phyloP scores from a whole-genome alignment of 2,329 filamentous ascomycete genomes.

The Cylindrodendrum hubeiense region DNA sequence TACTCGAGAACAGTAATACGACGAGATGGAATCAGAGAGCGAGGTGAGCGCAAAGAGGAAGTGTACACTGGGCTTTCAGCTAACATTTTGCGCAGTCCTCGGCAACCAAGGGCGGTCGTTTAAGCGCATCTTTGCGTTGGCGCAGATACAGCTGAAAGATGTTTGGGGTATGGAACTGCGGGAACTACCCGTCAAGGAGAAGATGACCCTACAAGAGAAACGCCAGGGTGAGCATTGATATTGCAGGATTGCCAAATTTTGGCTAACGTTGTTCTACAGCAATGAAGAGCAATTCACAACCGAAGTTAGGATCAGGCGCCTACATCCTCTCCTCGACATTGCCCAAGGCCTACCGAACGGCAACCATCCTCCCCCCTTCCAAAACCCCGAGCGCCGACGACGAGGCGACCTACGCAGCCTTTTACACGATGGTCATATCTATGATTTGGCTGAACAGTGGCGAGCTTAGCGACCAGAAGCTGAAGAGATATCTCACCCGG shows the following conservation, averaged over 20 bases:
- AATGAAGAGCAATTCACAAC: slow-evolving; percentile 61
- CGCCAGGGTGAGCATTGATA: slow-evolving; percentile 70
- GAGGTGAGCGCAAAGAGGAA: slow-evolving; percentile 57
- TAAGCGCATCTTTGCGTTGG: slow-evolving; percentile 79
- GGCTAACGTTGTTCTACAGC: slow-evolving; percentile 42
- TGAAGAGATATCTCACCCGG: slow-evolving; percentile 80
- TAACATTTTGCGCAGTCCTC: slow-evolving; percentile 68
- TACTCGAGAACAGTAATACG: slow-evolving; percentile 71
- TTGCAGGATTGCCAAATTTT: slow-evolving; percentile 22
- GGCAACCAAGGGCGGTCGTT: slow-evolving; percentile 79
- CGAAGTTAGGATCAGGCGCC: slow-evolving; percentile 71
- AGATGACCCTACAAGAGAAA: slow-evolving; percentile 81
- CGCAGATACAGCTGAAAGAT: slow-evolving; percentile 77
- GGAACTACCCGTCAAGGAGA: slow-evolving; percentile 85
- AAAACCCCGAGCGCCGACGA: slow-evolving; percentile 72
- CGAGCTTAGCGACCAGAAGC: slow-evolving; percentile 79
- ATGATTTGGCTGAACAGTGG: slow-evolving; percentile 82
- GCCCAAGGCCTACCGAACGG: slow-evolving; percentile 74
- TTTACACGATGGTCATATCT: slow-evolving; percentile 85
- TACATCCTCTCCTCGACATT: slow-evolving; percentile 85
- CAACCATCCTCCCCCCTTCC: slow-evolving; percentile 76
- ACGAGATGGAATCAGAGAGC: slow-evolving; percentile 72
- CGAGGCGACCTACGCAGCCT: slow-evolving; percentile 83
- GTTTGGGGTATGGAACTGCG: slow-evolving; percentile 94
- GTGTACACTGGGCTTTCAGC: not conserved